Conservation (phyloP, 306 rosid species). For the Mimosa bimucronata region DNA sequence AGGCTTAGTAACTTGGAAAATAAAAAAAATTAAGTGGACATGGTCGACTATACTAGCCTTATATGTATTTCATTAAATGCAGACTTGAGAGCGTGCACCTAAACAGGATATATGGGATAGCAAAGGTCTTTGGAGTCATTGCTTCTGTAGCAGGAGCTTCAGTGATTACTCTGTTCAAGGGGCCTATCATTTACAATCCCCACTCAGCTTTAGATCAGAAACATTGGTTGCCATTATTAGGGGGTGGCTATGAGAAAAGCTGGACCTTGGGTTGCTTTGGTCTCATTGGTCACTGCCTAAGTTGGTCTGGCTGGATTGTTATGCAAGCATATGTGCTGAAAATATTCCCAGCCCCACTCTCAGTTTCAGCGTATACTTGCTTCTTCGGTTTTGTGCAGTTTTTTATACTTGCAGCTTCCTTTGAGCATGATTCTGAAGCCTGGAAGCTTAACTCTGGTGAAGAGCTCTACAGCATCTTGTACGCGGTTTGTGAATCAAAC, state of each 20-base stretch:
- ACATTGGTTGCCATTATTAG: conserved; percentile 38
- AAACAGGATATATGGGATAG: conserved; percentile 62
- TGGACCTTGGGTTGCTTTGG: conserved; percentile 73
- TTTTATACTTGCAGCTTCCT: conserved; percentile 41
- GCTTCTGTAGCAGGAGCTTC: conserved; percentile 78
- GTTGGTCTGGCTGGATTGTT: conserved; percentile 76
- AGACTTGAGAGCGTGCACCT: conserved; percentile 66
- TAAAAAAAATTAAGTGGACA: background rate
- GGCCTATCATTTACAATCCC: conserved; percentile 69
- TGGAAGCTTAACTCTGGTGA: conserved; percentile 54
- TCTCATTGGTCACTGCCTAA: conserved; percentile 63
- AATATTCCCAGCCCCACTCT: conserved; percentile 50
- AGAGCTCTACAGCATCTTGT: conserved; percentile 54
- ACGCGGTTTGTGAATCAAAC: conserved; percentile 54
- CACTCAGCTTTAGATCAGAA: conserved; percentile 31
- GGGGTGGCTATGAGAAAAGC: conserved; percentile 51
- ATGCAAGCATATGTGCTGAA: conserved; percentile 58
- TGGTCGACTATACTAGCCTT: background rate
- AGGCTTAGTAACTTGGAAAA: background rate
- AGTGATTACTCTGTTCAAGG: conserved; percentile 69
- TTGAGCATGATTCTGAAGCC: conserved; percentile 47
- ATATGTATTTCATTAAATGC: conserved; percentile 34
- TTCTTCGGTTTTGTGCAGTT: conserved; percentile 58
- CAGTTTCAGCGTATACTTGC: conserved; percentile 58
- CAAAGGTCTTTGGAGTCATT: conserved; percentile 75